These are phyloP conservation scores for Forsythia suspensa DNA, from an alignment of 257 asterid species.

Conservation along the genomic window DNA sequence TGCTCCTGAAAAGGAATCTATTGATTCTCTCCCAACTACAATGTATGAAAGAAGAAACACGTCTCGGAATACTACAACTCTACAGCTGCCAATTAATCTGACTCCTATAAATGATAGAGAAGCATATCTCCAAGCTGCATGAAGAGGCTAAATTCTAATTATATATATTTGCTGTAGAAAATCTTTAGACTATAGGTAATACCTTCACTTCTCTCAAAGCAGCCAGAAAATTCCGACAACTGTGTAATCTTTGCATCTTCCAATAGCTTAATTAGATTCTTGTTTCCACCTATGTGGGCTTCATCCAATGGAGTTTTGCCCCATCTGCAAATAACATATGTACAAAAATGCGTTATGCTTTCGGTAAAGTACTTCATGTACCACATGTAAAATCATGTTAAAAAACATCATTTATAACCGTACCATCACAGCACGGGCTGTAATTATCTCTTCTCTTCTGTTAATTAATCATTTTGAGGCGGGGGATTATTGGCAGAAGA, in stretches of 20 bases:
- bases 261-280: conserved; percentile 47
- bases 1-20: too few species aligned
- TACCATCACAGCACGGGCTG: background rate
- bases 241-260: conserved; percentile 54
- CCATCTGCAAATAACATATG: conserved; percentile 44
- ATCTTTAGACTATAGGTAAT: background rate
- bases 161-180: background rate
- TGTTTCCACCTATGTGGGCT: conserved; percentile 59
- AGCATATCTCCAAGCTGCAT: background rate
- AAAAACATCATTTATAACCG: background rate
- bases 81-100: too few species aligned
- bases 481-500: too few species aligned
- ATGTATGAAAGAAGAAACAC: too few species aligned
- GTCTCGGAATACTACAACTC: too few species aligned
- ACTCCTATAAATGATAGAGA: background rate
- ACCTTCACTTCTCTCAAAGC: conserved; percentile 29
- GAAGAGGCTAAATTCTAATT: background rate
- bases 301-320: conserved; percentile 74
- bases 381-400: background rate
- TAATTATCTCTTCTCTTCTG: background rate
- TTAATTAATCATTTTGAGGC: too few species aligned
- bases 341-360: background rate
- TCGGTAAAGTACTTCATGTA: background rate
- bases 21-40: too few species aligned
- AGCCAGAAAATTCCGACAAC: conserved; percentile 33